Evolutionary conservation across 2,329 filamentous ascomycete genomes (phyloP), one percentile per base, ranked within the genome.

Genomic region (Pestalotiopsis sp.): DNA sequence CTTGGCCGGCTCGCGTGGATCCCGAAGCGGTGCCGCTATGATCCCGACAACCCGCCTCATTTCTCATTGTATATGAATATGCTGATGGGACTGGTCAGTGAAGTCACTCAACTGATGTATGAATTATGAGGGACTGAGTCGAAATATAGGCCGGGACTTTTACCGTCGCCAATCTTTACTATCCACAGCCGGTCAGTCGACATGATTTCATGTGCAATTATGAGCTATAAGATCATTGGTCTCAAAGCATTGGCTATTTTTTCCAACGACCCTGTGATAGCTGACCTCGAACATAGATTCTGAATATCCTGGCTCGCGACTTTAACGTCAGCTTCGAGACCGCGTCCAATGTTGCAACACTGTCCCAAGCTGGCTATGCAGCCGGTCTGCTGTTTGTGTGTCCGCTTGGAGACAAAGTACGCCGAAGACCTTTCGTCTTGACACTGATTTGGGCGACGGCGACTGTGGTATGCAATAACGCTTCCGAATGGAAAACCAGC

Each of bases 51-150:
- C 66, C 92, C 92, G 7, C 91, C 91, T 0, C 82, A 84, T 39
- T 93, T 95, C 77, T 91, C 87, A 1, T 80, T 93, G 72, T 81
- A 82, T 2, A 81, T 93, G 75, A 94, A 94, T 73, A 76, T 94
- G 2, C 79, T 94, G 1, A 93, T 94, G 70, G 90, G 86, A 1
- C 85, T 91, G 73, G 91, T 85, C 71, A 70, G 79, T 73, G 17
- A 62, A 13, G 4, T 14, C n/a, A 67, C 58, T 40, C 22, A 9
- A 10, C 38, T 57, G 65, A 44, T 22, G 20, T 1, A 1, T n/a
- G 26, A 26, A 7, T 20, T 44, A 64, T 17, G 5, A 14, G 30
- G 38, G 20, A 52, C 44, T 52, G 11, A 62, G 17, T 3, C 40
- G 10, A 3, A 5, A 30, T n/a, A 38, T 40, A 77, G 79, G 79